Base-by-base conservation (phyloP, 805 yeast species). In the Cyberlindnera saturnus region DNA sequence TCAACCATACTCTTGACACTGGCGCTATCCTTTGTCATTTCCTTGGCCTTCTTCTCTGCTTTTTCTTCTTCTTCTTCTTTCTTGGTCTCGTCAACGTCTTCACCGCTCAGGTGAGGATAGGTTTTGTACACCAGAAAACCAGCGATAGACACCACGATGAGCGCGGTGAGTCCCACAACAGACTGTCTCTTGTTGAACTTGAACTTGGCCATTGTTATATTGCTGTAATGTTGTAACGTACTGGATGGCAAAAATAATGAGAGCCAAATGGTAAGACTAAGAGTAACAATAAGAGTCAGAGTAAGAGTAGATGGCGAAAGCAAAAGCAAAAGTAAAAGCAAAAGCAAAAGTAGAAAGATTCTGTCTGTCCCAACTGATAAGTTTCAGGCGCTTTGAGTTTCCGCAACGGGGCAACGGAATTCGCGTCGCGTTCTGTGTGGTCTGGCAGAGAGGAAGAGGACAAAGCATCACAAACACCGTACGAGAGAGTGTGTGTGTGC, bases 61-160 rank as follows among this genome's bases (percentile, higher is more conserved):
- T 19, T 6, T 19, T 4, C 23, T 19, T 7, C 17, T 11, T 7
- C 40, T 30, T 39, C 32, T 20, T 32, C 23, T 23, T 29, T 32
- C 20, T 29, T 35, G 35, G 23, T 28, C 26, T 37, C 34, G 18
- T 39, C 39, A n/a, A 6, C 38, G 26, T 36, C 41, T 15, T n/a
- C 17, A 13, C 40, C 40, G 9, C 38, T 34, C n/a, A 51, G 34
- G 37, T 49, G 49, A 32, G 51, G 52, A 38, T 32, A 49, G 5
- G 50, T 52, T 43, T 52, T 48, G 40, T 34, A 44, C 32, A 55
- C 34, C 30, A 48, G 28, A 26, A 34, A 51, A 5, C 55, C 50
- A 20, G 46, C 43, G 13, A 46, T 45, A 17, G 49, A 42, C 18
- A 51, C 34, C 10, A 49, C 52, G n/a, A 42, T 37, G 7, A 46